Evolutionary conservation across 257 asterid genomes (phyloP), one percentile per base, ranked within the genome.

Genomic region (Gynochthodes officinalis): DNA sequence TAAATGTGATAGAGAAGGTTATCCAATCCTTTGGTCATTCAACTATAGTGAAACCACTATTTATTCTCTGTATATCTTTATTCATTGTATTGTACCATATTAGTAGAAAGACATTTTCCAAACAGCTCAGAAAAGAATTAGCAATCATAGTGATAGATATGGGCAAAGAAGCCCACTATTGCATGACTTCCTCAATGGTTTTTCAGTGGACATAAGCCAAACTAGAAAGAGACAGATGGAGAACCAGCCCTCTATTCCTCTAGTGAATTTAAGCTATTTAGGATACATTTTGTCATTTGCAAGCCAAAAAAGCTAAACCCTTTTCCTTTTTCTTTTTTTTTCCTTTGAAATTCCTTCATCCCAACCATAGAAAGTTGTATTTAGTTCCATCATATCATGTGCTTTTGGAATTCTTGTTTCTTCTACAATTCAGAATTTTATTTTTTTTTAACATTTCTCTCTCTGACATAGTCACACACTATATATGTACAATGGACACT

Each of bases 221-320:
- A 74, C 48, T 64, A 77, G 80, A 86, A 73, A 80, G 69, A 59
- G 89, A 86, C 84, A 74, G 73, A 67, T 66, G 69, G 53, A 72
- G 82, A n/a, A 74, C 76, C 80, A 72, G 77, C 59, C n/a, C n/a
- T 70, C 69, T 78, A 64, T 69, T 76, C 77, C 64, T 67, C 57
- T 74, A 60, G 70, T 77, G 84, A 68, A 73, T 59, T 70, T 19
- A 19, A 35, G 48, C 42, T 19, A 19, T 21, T 74, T 75, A 63
- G 84, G 80, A 64, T 76, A 67, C 71, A 76, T 72, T 65, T 82
- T 77, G 76, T 84, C 84, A 78, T 74, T 82, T 82, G 64, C 71
- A 76, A 76, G 43, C 35, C 21, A 49, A 48, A 58, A 78, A 73
- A 75, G 53, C 69, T 58, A 7, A 7, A 35, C 28, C 15, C 53